Conservation (phyloP, 306 rosid species). For the Canavalia gladiata region DNA sequence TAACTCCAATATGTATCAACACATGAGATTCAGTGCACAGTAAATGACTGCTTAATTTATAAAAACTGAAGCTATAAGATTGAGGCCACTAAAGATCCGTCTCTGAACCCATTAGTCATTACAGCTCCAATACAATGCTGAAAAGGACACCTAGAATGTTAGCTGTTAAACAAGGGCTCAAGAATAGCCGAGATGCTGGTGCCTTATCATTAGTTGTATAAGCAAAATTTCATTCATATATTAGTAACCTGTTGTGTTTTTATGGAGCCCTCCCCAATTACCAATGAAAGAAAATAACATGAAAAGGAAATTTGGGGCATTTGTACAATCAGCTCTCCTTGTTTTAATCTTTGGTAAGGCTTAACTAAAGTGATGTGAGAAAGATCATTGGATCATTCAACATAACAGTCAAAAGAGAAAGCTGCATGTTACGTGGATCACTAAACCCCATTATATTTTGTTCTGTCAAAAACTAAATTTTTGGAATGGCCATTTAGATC, state of each 20-base stretch:
- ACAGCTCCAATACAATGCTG: neutral
- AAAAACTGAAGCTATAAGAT: constrained; percentile 2
- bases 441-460: too few species aligned
- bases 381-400: too few species aligned
- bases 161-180: constrained; percentile 10
- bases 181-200: neutral
- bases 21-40: neutral
- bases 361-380: neutral
- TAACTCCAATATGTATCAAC: neutral
- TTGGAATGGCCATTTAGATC: neutral
- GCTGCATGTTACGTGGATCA: too few species aligned
- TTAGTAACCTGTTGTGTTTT: neutral
- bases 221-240: neutral
- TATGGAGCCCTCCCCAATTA: neutral
- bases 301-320: neutral
- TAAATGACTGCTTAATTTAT: too few species aligned
- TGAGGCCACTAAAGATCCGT: neutral
- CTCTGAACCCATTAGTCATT: neutral
- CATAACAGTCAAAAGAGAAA: too few species aligned
- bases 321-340: neutral
- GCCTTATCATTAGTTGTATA: constrained; percentile 9
- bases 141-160: neutral
- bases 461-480: neutral
- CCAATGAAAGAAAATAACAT: neutral
- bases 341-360: constrained; percentile 6